phyloP scores from a whole-genome alignment of 2,329 filamentous ascomycete genomes.

The Cadophora sp. region DNA sequence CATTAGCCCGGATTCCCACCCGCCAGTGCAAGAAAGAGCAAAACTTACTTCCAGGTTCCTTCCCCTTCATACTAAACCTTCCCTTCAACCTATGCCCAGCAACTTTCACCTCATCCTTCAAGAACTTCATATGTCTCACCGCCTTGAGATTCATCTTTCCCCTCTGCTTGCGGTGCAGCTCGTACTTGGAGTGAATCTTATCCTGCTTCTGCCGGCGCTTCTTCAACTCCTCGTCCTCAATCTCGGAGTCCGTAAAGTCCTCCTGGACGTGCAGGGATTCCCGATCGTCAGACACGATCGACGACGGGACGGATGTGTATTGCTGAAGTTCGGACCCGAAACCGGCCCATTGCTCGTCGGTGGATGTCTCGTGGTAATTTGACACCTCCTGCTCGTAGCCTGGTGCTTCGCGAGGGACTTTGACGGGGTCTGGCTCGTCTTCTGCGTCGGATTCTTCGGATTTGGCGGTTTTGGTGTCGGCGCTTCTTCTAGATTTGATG shows the following conservation, averaged over 20 bases:
- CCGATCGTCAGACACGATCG: conserved; percentile 27
- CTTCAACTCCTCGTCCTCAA: conserved; percentile 34
- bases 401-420: conserved; percentile 26
- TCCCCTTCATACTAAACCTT: conserved; percentile 31
- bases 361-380: conserved; percentile 15
- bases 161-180: conserved; percentile 30
- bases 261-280: conserved; percentile 26
- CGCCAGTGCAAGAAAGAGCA: neutral
- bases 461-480: conserved; percentile 1
- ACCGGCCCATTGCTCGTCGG: conserved; percentile 20
- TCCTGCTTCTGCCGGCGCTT: conserved; percentile 34
- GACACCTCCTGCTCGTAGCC: conserved; percentile 31
- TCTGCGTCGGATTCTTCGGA: conserved; percentile 19
- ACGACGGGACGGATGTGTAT: conserved; percentile 19
- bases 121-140: conserved; percentile 31
- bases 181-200: conserved; percentile 25
- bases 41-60: conserved; percentile 26
- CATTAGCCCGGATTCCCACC: conserved; percentile 1
- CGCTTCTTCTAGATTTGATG: conserved; percentile 11
- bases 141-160: conserved; percentile 34
- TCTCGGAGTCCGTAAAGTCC: conserved; percentile 33
- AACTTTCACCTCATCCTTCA: conserved; percentile 33
- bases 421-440: conserved; percentile 22
- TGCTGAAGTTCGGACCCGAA: conserved; percentile 28
- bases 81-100: conserved; percentile 33